Evolutionary conservation across 108 stramenopile genomes (phyloP), one percentile per base, ranked within the genome.

Genomic region (Nannochloropsis gaditana): DNA sequence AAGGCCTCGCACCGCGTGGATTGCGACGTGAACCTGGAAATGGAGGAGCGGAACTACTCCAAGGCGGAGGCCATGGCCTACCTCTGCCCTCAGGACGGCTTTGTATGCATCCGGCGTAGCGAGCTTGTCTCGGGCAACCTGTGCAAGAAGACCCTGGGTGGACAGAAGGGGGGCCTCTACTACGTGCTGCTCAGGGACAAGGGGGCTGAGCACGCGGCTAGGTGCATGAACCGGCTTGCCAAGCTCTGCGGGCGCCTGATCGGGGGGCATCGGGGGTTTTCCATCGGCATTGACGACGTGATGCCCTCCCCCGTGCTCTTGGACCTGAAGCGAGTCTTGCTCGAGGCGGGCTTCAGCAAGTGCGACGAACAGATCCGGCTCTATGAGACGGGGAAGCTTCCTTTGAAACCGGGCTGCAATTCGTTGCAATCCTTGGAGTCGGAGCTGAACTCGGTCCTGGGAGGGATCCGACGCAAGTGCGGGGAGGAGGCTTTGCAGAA

Each of bases 211-310:
- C 87, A 92, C 44, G 96, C 96, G 45, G 95, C 96, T 5, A 85
- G 86, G 21, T 91, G 94, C 80, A 95, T 99, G 96, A 95, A 96
- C 88, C 95, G 98, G 21, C 93, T 97, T 90, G 93, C 97, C 15
- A 97, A 96, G 86, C 89, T 99, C 42, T 95, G 96, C 89, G 93
- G 95, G 9, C 91, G 97, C 42, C 98, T 93, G 86, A 94, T 98
- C 87, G 98, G 96, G 41, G 91, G 91, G 83, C 93, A 96, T 91
- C 84, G 92, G 45, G 98, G 97, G 3, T 96, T 99, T 85, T 94
- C 94, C 45, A 99, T 99, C 45, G 98, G 98, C 43, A 97, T 99
- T 83, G 95, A 97, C 42, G 98, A 99, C 87, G 98, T 99, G 9
- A 96, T 96, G 9, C 97, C 98, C 42, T 94, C 93, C 9, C 87